phyloP scores from a whole-genome alignment of 2,329 filamentous ascomycete species.

The Colletotrichum tanaceti region DNA sequence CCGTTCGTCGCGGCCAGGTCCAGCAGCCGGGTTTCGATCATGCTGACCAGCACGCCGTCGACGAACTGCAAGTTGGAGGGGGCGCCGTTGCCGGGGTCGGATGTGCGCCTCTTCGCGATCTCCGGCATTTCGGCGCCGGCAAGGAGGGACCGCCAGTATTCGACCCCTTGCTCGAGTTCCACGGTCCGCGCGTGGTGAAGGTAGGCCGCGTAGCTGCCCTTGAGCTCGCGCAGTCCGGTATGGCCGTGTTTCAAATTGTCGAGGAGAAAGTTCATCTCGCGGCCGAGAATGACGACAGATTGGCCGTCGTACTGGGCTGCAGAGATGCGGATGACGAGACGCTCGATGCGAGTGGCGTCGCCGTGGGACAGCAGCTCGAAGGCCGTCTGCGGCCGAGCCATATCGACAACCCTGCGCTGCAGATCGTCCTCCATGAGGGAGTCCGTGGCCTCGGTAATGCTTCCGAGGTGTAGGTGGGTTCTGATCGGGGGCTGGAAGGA shows the following conservation, averaged over 20 bases:
- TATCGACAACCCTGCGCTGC: neutral
- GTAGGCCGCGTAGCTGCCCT: slow-evolving; percentile 53
- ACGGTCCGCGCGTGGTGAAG: slow-evolving; percentile 59
- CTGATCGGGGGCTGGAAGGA: slow-evolving; percentile 44
- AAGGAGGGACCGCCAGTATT: slow-evolving; percentile 60
- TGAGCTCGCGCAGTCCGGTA: slow-evolving; percentile 41
- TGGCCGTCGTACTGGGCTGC: slow-evolving; percentile 62
- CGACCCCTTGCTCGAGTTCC: slow-evolving; percentile 49
- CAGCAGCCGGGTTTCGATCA: slow-evolving; percentile 1
- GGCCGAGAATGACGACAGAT: slow-evolving; percentile 58
- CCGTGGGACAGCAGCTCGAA: slow-evolving; percentile 12
- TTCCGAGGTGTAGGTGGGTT: neutral
- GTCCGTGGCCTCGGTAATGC: neutral
- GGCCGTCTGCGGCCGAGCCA: slow-evolving; percentile 11
- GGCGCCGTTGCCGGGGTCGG: neutral
- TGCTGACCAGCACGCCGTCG: slow-evolving; percentile 17
- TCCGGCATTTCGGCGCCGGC: slow-evolving; percentile 59
- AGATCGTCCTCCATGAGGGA: slow-evolving; percentile 2
- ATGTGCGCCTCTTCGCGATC: neutral
- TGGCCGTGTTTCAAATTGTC: slow-evolving; percentile 46
- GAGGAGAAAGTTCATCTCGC: slow-evolving; percentile 61
- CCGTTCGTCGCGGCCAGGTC: neutral
- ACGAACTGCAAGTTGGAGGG: slow-evolving; percentile 7
- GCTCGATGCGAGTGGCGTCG: neutral
- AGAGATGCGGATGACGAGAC: slow-evolving; percentile 59